Conservation (phyloP, 1,139 yeast species). For the Debaryomyces sp. region DNA sequence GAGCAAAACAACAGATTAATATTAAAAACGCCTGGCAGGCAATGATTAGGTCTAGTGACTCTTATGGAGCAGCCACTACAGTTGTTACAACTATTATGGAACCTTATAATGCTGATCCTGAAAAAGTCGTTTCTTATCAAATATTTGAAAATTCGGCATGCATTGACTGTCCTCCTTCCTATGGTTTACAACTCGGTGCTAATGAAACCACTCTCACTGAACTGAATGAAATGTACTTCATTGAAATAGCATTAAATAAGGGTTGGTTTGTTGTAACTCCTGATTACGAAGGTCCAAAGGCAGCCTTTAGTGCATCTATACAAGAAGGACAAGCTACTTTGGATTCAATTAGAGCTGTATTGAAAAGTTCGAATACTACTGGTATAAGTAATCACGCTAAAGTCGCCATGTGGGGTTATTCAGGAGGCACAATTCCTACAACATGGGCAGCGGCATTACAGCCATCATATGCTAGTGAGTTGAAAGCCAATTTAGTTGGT, state of each 20-base stretch:
- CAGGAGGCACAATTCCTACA: constrained; percentile 44
- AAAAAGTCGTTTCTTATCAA: constrained; percentile 34
- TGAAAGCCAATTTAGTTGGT: constrained; percentile 25
- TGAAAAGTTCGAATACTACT: constrained; percentile 26
- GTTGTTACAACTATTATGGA: constrained; percentile 34
- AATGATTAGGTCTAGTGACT: constrained; percentile 35
- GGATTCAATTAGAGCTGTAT: constrained; percentile 34
- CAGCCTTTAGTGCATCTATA: constrained; percentile 33
- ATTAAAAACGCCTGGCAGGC: constrained; percentile 32
- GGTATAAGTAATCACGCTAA: constrained; percentile 31
- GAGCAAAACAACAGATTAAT: constrained; percentile 18
- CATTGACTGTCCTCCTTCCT: constrained; percentile 36
- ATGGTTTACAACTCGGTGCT: constrained; percentile 26
- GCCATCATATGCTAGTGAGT: constrained; percentile 35
- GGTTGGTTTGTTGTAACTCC: constrained; percentile 40
- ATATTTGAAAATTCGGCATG: constrained; percentile 35
- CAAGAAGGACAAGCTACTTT: constrained; percentile 36
- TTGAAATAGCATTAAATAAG: constrained; percentile 27
- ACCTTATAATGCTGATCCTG: constrained; percentile 33
- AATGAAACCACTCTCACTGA: constrained; percentile 17
- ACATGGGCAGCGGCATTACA: constrained; percentile 41
- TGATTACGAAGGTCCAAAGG: constrained; percentile 35
- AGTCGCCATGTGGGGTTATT: constrained; percentile 39
- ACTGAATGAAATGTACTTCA: constrained; percentile 28
- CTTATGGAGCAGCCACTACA: constrained; percentile 32